phyloP scores from a whole-genome alignment of 768 basidiomycete genomes.

The Holtermannia corniformis region DNA sequence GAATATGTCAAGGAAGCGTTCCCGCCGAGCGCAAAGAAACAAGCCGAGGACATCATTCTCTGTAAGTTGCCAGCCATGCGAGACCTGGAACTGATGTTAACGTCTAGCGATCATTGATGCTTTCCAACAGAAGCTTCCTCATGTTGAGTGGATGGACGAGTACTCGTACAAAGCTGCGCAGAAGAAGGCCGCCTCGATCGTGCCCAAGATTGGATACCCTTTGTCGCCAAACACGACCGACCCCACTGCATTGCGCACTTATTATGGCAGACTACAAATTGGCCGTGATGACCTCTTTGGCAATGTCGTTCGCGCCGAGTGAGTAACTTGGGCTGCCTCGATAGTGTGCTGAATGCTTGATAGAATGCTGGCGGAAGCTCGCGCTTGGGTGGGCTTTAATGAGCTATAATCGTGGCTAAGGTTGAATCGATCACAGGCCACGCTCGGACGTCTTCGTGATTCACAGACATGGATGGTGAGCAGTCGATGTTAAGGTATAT shows the following conservation, averaged over 20 bases:
- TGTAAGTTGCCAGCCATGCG: conserved; percentile 45
- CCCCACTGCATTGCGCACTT: conserved; percentile 58
- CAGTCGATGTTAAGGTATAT: neutral
- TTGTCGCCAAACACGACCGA: conserved; percentile 69
- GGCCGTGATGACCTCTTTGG: conserved; percentile 67
- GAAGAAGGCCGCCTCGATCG: conserved; percentile 74
- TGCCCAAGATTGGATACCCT: conserved; percentile 90
- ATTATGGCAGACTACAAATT: conserved; percentile 61
- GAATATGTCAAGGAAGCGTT: conserved; percentile 55
- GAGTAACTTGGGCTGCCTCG: neutral
- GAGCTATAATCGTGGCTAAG: conserved; percentile 41
- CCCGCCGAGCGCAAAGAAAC: conserved; percentile 60
- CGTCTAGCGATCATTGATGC: conserved; percentile 56
- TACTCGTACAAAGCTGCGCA: conserved; percentile 69
- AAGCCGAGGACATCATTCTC: conserved; percentile 72
- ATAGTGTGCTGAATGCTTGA: neutral
- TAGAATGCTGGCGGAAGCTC: neutral
- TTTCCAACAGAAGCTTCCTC: conserved; percentile 65
- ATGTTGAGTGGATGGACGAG: conserved; percentile 86
- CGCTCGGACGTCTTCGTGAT: conserved; percentile 63
- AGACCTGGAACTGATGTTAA: neutral
- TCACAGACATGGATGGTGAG: conserved; percentile 71
- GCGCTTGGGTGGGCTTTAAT: neutral
- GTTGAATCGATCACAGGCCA: conserved; percentile 59
- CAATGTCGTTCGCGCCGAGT: conserved; percentile 48